A percentile compares a stretch with the other conserved stretches of the same genome.
These are phyloP conservation scores for Ganoderma lingzhi DNA, from an alignment of 1,284 basidiomycete species.

Conservation along the genomic window DNA sequence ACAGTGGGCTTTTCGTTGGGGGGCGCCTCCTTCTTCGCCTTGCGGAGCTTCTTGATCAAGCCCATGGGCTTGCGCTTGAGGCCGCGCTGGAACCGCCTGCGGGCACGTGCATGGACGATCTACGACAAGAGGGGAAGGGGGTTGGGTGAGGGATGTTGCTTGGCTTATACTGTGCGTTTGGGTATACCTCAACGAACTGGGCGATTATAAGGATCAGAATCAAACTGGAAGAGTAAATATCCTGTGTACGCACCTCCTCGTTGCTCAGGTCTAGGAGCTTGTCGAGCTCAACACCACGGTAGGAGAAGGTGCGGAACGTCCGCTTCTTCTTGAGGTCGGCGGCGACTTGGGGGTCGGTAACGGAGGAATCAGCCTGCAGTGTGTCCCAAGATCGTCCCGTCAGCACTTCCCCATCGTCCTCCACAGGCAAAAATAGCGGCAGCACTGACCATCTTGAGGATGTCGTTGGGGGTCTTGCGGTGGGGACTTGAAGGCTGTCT, in stretches of 20 bases:
- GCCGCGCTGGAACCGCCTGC: conserved; percentile 98
- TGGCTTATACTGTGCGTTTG: not conserved
- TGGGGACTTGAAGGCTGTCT: conserved; percentile 28
- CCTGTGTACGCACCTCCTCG: conserved; percentile 74
- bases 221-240: not conserved
- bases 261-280: conserved; percentile 97
- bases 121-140: conserved; percentile 41
- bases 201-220: conserved; percentile 14
- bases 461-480: conserved; percentile 47
- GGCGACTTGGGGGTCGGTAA: conserved; percentile 89
- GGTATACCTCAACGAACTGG: conserved; percentile 79
- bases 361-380: conserved; percentile 75
- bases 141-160: conserved; percentile 6
- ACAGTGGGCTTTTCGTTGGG: conserved; percentile 99
- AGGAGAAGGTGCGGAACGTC: conserved; percentile 98
- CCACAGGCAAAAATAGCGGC: conserved; percentile 16
- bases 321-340: conserved; percentile 97
- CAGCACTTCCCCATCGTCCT: conserved; percentile 32
- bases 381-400: conserved; percentile 23
- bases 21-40: conserved; percentile 98
- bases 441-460: conserved; percentile 63
- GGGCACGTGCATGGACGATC: conserved; percentile 98
- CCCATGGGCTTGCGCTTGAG: conserved; percentile 99
- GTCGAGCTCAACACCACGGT: conserved; percentile 97
- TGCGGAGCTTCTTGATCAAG: conserved; percentile 99